phyloP scores from a whole-genome alignment of 768 basidiomycete genomes.

The Suillus fuscotomentosus region DNA sequence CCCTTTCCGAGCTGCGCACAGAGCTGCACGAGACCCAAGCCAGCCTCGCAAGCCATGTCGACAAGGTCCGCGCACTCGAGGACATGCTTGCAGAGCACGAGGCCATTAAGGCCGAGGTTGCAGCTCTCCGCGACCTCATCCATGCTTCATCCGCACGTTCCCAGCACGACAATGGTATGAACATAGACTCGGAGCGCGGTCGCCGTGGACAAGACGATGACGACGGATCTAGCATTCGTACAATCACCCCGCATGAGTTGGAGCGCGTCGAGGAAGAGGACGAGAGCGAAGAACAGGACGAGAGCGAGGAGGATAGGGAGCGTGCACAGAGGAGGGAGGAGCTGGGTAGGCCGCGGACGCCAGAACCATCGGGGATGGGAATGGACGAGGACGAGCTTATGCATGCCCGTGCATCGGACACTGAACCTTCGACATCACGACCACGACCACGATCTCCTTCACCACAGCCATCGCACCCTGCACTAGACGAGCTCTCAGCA shows the following conservation, averaged over 20 bases:
- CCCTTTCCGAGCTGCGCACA: slow-evolving; percentile 65
- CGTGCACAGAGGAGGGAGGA: slow-evolving; percentile 46
- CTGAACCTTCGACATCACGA: slow-evolving; percentile 22
- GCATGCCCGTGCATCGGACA: slow-evolving; percentile 20
- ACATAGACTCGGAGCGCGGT: slow-evolving; percentile 11
- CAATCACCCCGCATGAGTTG: slow-evolving; percentile 65
- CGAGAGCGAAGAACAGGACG: slow-evolving; percentile 49
- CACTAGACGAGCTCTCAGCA: slow-evolving; percentile 56
- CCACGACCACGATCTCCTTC: slow-evolving; percentile 16
- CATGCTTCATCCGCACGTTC: slow-evolving; percentile 38
- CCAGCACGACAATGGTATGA: slow-evolving; percentile 14
- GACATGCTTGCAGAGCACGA: slow-evolving; percentile 84
- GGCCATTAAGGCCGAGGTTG: slow-evolving; percentile 74
- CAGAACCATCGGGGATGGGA: slow-evolving; percentile 69
- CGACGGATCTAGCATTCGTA: slow-evolving; percentile 69
- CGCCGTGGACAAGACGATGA: slow-evolving; percentile 53
- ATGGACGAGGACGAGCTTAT: slow-evolving; percentile 39
- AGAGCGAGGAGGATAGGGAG: slow-evolving; percentile 48
- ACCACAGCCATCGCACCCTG: slow-evolving; percentile 28
- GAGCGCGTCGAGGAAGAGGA: slow-evolving; percentile 77
- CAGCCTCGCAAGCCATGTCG: slow-evolving; percentile 73
- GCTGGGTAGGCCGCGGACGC: slow-evolving; percentile 73
- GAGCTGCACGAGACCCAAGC: slow-evolving; percentile 85
- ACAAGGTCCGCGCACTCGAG: slow-evolving; percentile 83
- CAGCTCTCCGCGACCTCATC: slow-evolving; percentile 67